Evolutionary conservation across 1,284 basidiomycete genomes (phyloP), one percentile per base, ranked within the genome.

Genomic region (Waitea zeae): DNA sequence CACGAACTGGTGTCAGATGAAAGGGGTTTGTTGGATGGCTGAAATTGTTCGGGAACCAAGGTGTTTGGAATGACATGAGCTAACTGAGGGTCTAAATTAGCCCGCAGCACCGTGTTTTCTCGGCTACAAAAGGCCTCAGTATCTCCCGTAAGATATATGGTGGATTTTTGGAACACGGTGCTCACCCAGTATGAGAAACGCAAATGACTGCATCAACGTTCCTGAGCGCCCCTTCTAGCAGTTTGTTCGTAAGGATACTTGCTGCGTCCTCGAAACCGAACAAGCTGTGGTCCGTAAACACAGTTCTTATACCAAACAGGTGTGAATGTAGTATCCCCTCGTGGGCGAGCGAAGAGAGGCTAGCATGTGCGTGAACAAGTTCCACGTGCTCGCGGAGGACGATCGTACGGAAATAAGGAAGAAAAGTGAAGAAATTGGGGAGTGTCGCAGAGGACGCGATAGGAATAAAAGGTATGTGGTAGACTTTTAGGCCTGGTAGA

Each of bases 231-330:
- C 74, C 87, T 11, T 75, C 80, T 18, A 98, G 61, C 26, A 99
- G 66, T 53, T 98, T 98, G 61, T 98, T 98, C 4, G 95, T 97
- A 42, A 97, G 58, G 33, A 98, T 92, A 46, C 89, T 90, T 0
- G 89, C 89, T 12, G 90, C 90, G 47, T 96, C 92, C 31, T 87
- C 88, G 45, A 99, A 89, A 0, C 88, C 90, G 46, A 97, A 98
- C 17, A 99, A 59, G 44, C 83, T 89, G 49, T 99, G 95, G 53
- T 99, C 95, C 1, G 95, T 97, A 52, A 98, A 96, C 6, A 95
- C 82, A 0, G 87, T 87, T 14, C 81, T 70, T 9, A 92, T 65
- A 5, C 79, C 80, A 53, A 95, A 64, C 18, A 84, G 58, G 44
- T 88, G 81, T 0, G 88, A 75, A 48, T 96, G 89, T 19, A 96